phyloP scores from a whole-genome alignment of 2,329 filamentous ascomycete genomes.

The Plectosphaerella cucumerina region DNA sequence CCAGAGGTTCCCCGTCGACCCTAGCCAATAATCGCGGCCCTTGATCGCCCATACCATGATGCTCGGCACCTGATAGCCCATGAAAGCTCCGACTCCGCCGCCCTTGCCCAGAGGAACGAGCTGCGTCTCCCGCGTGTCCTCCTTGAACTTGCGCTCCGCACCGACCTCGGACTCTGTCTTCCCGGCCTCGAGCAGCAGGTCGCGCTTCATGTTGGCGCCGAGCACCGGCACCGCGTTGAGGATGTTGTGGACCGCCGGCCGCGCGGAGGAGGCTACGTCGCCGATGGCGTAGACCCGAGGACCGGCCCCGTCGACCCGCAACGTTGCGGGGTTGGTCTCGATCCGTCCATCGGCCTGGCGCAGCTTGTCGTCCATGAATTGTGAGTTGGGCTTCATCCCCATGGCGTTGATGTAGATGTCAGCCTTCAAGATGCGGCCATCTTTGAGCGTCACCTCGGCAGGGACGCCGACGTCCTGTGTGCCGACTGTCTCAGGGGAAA shows the following conservation, averaged over 20 bases:
- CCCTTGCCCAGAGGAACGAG: constrained; percentile 41
- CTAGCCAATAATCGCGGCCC: constrained; percentile 47
- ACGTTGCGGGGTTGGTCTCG: constrained; percentile 27
- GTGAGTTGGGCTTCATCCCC: constrained; percentile 35
- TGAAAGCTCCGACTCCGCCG: constrained; percentile 38
- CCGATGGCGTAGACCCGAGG: constrained; percentile 41
- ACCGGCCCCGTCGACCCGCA: constrained; percentile 28
- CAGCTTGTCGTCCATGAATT: constrained; percentile 27
- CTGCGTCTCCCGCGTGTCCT: constrained; percentile 40
- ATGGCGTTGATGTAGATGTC: constrained; percentile 45
- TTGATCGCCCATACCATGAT: constrained; percentile 45
- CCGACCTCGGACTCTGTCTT: constrained; percentile 10
- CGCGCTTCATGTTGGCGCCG: constrained; percentile 42
- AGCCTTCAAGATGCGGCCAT: constrained; percentile 31
- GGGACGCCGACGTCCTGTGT: constrained; percentile 13
- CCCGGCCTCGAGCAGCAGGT: constrained; percentile 34
- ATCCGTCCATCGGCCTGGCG: constrained; percentile 31
- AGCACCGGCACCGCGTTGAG: constrained; percentile 36
- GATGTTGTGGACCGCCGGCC: constrained; percentile 37
- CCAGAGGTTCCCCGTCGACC: constrained; percentile 43
- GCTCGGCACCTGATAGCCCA: constrained; percentile 38
- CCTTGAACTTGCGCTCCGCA: constrained; percentile 30
- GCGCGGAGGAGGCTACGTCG: constrained; percentile 34
- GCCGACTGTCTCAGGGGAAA: constrained; percentile 24
- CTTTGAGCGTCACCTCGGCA: constrained; percentile 30